Percentiles rank a stretch among this genome's conserved stretches.
phyloP scores from a whole-genome alignment of 495 filamentous ascomycete genomes.

The Penicillium salamii region DNA sequence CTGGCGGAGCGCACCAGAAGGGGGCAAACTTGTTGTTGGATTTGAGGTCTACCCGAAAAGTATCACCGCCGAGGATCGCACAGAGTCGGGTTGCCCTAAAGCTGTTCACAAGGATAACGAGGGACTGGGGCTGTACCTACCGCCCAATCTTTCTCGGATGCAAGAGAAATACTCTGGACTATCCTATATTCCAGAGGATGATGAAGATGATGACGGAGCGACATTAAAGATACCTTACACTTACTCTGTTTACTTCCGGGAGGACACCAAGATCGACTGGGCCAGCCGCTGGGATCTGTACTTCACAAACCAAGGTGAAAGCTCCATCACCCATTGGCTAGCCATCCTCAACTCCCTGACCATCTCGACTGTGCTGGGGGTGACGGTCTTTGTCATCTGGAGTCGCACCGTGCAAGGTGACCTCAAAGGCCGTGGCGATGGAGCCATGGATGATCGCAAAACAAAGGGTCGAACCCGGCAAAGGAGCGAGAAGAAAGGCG shows the following conservation, averaged over 20 bases:
- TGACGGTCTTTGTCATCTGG: slow-evolving; percentile 83
- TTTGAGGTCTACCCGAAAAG: slow-evolving; percentile 95
- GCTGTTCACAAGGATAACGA: slow-evolving; percentile 60
- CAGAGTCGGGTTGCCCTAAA: slow-evolving; percentile 62
- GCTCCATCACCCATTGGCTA: slow-evolving; percentile 84
- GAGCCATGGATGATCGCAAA: slow-evolving; percentile 66
- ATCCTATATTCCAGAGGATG: slow-evolving; percentile 54
- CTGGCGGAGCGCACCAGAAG: slow-evolving; percentile 71
- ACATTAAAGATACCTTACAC: slow-evolving; percentile 81
- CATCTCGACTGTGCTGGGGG: slow-evolving; percentile 78
- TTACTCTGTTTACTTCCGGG: slow-evolving; percentile 90
- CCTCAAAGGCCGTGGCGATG: slow-evolving; percentile 69
- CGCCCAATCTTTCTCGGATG: slow-evolving; percentile 57
- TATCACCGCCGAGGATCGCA: slow-evolving; percentile 60
- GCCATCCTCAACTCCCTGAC: slow-evolving; percentile 89
- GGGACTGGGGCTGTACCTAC: slow-evolving; percentile 65
- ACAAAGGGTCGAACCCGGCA: slow-evolving; percentile 47
- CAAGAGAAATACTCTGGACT: slow-evolving; percentile 56
- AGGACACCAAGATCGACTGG: slow-evolving; percentile 83
- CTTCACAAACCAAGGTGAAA: slow-evolving; percentile 87
- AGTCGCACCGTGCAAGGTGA: slow-evolving; percentile 79
- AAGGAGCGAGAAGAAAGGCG: slow-evolving; percentile 52
- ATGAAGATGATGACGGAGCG: slow-evolving; percentile 60
- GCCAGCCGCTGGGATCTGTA: slow-evolving; percentile 87
- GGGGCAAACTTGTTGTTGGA: slow-evolving; percentile 81